A percentile compares a stretch with the other conserved stretches of the same genome.
Evolutionary conservation across 805 yeast genomes (phyloP).

Genomic region (Ogataea dorogensis): DNA sequence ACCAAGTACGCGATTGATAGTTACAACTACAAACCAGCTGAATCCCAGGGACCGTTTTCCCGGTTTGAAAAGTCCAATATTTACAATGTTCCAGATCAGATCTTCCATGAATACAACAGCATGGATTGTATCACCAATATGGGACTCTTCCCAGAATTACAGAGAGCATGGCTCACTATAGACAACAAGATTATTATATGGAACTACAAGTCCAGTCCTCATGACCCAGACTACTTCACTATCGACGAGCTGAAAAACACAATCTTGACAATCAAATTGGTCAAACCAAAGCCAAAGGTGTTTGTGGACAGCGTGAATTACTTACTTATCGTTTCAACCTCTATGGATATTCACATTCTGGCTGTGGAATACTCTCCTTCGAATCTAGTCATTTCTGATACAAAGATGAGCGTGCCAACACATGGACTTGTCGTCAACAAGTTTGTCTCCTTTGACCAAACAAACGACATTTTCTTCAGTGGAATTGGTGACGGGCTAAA

Average conservation of each 20-base stretch:
- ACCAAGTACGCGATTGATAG: slow-evolving; percentile 66
- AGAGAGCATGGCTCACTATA: slow-evolving; percentile 80
- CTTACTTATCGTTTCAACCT: slow-evolving; percentile 74
- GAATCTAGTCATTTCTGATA: slow-evolving; percentile 70
- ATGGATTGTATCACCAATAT: slow-evolving; percentile 67
- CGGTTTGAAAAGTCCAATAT: slow-evolving; percentile 74
- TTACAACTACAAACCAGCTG: slow-evolving; percentile 50
- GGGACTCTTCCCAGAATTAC: slow-evolving; percentile 81
- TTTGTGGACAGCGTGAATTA: slow-evolving; percentile 77
- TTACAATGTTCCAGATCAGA: slow-evolving; percentile 74
- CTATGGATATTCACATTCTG: slow-evolving; percentile 70
- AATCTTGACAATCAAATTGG: slow-evolving; percentile 70
- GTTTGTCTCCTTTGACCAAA: slow-evolving; percentile 54
- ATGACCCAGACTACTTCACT: slow-evolving; percentile 62
- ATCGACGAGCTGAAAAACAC: slow-evolving; percentile 82
- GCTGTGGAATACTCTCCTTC: slow-evolving; percentile 58
- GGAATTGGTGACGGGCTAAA: slow-evolving; percentile 77
- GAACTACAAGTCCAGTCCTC: slow-evolving; percentile 55
- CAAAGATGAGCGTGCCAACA: slow-evolving; percentile 76
- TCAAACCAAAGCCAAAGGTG: slow-evolving; percentile 77
- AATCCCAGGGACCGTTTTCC: slow-evolving; percentile 53
- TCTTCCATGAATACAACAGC: slow-evolving; percentile 67
- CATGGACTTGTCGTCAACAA: slow-evolving; percentile 74
- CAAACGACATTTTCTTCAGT: slow-evolving; percentile 80
- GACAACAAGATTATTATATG: slow-evolving; percentile 83